Evolutionary conservation across 208 protist genomes (phyloP), one percentile per base, ranked within the genome.

Genomic region (Trypanosomatidae sp.): DNA sequence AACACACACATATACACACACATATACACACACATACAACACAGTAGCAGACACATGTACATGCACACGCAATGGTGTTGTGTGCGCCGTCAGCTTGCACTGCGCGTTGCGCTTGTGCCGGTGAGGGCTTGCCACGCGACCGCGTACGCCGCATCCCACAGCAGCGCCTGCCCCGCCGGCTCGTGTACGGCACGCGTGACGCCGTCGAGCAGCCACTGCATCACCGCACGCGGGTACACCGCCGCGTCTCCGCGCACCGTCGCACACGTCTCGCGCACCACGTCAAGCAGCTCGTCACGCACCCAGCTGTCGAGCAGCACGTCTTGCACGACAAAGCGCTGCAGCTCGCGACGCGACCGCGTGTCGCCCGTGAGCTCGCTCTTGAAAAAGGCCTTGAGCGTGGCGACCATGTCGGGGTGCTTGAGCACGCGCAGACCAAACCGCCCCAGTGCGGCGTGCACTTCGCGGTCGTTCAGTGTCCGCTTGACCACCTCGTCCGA

Each of bases 241-340:
- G 59, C 55, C 1, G 39, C 52, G 66, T 92, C 79, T 13, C 25
- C 37, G 44, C 67, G 66, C 20, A 85, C 49, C 6, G 64, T 61
- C 18, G 57, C 68, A 1, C 64, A 65, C 1, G 73, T 42, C 20
- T 78, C 68, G 37, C 61, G 58, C 11, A 61, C 73, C 33, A 86
- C 56, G 16, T 54, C 67, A 23, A 89, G 55, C 16, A 92, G 76
- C 43, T 92, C 77, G 42, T 92, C 84, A 33, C 65, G 63, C 40
- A 92, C 84, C 76, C 78, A 92, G 8, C 46, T 10, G 46, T 92
- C 84, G 25, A 67, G 52, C 42, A 89, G 71, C n/a, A 89, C 48
- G 19, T 83, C 73, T 5, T 70, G 45, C 10, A 88, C 72, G 21
- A 76, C 47, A 61, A 91, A 91, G 19, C 66, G 53, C 19, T 71